Base-by-base conservation (phyloP, 2,329 filamentous ascomycete species). In the Botrytis galanthina region DNA sequence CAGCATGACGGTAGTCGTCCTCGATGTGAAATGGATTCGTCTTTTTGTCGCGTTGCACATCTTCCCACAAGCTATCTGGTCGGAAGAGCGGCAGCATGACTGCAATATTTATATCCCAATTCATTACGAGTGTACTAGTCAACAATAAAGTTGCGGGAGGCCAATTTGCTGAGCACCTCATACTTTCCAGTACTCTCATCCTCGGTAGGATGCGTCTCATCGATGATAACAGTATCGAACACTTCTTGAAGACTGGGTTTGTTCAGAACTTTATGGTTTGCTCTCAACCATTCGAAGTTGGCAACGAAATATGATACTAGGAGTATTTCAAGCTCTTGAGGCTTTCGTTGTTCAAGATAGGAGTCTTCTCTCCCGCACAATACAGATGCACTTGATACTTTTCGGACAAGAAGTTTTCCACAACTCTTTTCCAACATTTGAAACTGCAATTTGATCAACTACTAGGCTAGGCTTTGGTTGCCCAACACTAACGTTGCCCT, bases 161-260 rank as follows among this genome's bases (percentile, higher is more conserved):
- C 26, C 26, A 51, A n/a, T 0, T 16, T 16, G 5, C 26, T 7
- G 4, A 16, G 48, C 1, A 54, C 26, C 5, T 16, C 48, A 1
- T n/a, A 54, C 0, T 16, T n/a, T 14, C 5, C 12, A 16, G 26
- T 54, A 3, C 0, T 54, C 48, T n/a, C 48, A 6, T 54, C 12
- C 12, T n/a, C 16, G 4, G 16, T n/a, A 2, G 12, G n/a, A 7
- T n/a, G 26, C 2, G 48, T 26, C 26, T n/a, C 26, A 2, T 51
- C 12, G 10, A 51, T 14, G 0, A 51, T 16, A n/a, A 16, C 26
- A 0, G 48, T 54, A 7, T 16, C 5, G 0, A 54, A 54, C 5
- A n/a, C 5, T 54, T n/a, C 48, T 51, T 2, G 26, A n/a, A n/a
- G 10, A 6, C 12, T 12, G 2, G 26, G 26, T 14, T 51, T 51